Conservation (phyloP, 2,329 filamentous ascomycete species). For the Exophiala spinifera region DNA sequence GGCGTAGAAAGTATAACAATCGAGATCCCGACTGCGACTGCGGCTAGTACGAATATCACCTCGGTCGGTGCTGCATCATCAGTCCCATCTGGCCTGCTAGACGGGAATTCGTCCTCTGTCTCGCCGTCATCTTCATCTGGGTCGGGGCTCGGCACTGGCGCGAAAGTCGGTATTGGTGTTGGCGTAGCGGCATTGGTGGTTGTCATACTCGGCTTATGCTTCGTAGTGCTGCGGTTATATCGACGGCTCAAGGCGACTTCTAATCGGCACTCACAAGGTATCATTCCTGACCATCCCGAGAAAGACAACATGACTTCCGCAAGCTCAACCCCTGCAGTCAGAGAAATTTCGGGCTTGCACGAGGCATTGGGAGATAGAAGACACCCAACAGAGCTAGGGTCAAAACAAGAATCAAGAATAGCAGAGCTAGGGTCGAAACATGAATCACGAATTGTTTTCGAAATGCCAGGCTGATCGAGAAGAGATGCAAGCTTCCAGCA, state of each 20-base stretch:
- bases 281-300: conserved; percentile 1
- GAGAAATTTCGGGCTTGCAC: conserved; percentile 1
- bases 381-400: not conserved
- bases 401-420: not conserved
- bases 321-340: not conserved
- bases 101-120: not conserved
- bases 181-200: not conserved
- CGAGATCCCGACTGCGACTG: not conserved
- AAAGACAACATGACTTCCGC: not conserved
- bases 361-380: conserved; percentile 1
- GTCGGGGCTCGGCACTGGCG: not conserved
- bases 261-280: conserved; percentile 1
- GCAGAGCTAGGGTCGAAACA: not conserved
- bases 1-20: not conserved
- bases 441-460: not conserved
- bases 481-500: too few relatives aligned
- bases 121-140: not conserved
- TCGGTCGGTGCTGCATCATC: too few relatives aligned
- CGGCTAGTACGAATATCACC: not conserved
- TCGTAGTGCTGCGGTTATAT: not conserved
- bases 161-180: not conserved
- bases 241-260: conserved; percentile 2
- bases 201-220: conserved; percentile 1
- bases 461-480: conserved; percentile 1
- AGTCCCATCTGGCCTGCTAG: too few relatives aligned